Evolutionary conservation across 2,329 filamentous ascomycete species (phyloP).

Genomic region (Fulvia fulva): DNA sequence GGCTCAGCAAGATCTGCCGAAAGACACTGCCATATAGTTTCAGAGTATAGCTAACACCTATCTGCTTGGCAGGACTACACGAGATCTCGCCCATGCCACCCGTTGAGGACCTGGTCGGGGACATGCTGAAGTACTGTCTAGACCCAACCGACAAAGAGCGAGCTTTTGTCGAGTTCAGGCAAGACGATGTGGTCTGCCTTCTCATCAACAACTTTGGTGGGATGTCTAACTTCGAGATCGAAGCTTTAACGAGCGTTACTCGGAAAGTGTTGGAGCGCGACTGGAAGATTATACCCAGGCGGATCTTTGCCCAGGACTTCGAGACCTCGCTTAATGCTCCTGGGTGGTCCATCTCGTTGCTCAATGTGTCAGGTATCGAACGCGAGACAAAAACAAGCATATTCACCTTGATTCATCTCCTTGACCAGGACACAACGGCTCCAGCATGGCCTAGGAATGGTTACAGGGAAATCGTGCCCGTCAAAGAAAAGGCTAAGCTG

Average conservation of each 20-base stretch:
- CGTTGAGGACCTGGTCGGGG: conserved; percentile 45
- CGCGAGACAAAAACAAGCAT: conserved; percentile 37
- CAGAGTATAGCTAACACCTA: neutral
- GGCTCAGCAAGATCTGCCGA: neutral
- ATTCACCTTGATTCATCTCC: conserved; percentile 44
- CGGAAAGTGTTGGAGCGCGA: conserved; percentile 40
- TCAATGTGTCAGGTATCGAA: conserved; percentile 49
- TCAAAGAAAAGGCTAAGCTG: conserved; percentile 23
- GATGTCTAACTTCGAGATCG: conserved; percentile 46
- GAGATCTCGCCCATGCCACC: conserved; percentile 47
- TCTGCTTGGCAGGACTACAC: conserved; percentile 36
- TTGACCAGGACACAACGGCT: conserved; percentile 50
- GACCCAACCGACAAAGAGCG: conserved; percentile 47
- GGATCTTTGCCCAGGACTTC: conserved; percentile 48
- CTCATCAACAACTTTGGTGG: conserved; percentile 51
- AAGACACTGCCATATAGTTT: neutral
- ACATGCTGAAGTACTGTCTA: conserved; percentile 48
- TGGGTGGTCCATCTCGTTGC: conserved; percentile 54
- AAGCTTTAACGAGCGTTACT: conserved; percentile 44
- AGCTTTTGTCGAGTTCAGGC: conserved; percentile 47
- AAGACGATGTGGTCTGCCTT: conserved; percentile 43
- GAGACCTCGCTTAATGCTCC: conserved; percentile 55
- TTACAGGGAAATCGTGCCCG: conserved; percentile 29
- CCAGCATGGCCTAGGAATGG: conserved; percentile 51
- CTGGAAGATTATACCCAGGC: conserved; percentile 47